These are phyloP conservation scores for Phoma sp. DNA, from an alignment of 2,329 filamentous ascomycete genomes.

Conservation along the genomic window DNA sequence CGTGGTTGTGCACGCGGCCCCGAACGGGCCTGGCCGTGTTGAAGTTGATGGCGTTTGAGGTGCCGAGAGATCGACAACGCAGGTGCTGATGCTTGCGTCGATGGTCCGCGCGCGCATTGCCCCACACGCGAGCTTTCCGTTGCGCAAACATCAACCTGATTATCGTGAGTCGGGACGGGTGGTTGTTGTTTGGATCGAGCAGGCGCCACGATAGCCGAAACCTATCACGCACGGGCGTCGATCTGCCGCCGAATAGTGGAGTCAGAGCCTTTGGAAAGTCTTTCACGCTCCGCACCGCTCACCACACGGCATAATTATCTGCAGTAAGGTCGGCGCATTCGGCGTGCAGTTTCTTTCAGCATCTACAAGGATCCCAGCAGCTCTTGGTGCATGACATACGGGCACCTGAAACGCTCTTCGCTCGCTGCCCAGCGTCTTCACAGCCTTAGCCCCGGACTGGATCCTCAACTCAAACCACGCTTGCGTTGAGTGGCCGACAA, in stretches of 20 bases:
- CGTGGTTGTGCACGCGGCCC: not conserved
- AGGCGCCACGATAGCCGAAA: not conserved
- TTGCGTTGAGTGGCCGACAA: slow-evolving; percentile 8
- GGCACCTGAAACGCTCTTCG: slow-evolving; percentile 18
- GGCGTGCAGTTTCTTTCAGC: slow-evolving; percentile 10
- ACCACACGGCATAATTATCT: slow-evolving; percentile 12
- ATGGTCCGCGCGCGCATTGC: not conserved
- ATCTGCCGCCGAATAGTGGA: slow-evolving; percentile 16
- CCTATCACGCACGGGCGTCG: slow-evolving; percentile 13
- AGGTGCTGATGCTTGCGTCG: slow-evolving; percentile 2
- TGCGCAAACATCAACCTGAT: not conserved
- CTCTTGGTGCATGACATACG: slow-evolving; percentile 13
- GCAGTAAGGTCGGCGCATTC: not conserved
- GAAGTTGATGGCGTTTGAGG: slow-evolving; percentile 13
- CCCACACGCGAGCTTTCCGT: slow-evolving; percentile 7
- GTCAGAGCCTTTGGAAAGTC: slow-evolving; percentile 12
- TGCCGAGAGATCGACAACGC: slow-evolving; percentile 13
- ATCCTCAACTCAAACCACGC: slow-evolving; percentile 18
- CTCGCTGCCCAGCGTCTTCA: slow-evolving; percentile 16
- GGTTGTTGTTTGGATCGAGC: slow-evolving; percentile 8
- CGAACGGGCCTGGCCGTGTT: not conserved
- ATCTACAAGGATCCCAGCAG: slow-evolving; percentile 4
- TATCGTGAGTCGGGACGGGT: not conserved
- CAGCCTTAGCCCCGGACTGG: slow-evolving; percentile 20
- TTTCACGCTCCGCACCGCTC: slow-evolving; percentile 8